Percentiles rank a stretch among this genome's conserved stretches.
phyloP scores from a whole-genome alignment of 352 stramenopile species.

The Phytophthora nicotianae region DNA sequence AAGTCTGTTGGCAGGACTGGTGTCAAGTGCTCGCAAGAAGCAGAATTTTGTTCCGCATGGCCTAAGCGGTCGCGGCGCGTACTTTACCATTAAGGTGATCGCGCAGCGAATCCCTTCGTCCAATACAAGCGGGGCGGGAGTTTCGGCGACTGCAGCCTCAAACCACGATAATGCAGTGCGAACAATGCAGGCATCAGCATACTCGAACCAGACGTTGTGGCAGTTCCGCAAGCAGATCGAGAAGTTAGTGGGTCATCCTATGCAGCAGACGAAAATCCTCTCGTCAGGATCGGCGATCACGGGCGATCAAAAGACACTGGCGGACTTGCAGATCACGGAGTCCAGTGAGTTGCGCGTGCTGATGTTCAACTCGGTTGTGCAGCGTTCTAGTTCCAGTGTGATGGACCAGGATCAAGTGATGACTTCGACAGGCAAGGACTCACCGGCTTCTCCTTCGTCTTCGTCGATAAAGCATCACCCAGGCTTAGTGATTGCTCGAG shows the following conservation, averaged over 20 bases:
- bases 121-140: constrained; percentile 27
- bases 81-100: constrained; percentile 82
- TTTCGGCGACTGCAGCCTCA: constrained; percentile 21
- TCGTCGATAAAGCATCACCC: constrained; percentile 47
- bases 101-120: constrained; percentile 78
- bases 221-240: constrained; percentile 81
- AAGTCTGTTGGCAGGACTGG: constrained; percentile 71
- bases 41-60: constrained; percentile 67
- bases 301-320: constrained; percentile 81
- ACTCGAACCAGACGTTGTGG: constrained; percentile 79
- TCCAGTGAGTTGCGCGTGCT: constrained; percentile 78
- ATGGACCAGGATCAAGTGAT: constrained; percentile 52
- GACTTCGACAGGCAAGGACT: constrained; percentile 23
- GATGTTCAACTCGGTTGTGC: constrained; percentile 84
- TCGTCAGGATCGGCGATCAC: constrained; percentile 67
- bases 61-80: constrained; percentile 68
- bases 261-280: constrained; percentile 86
- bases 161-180: constrained; percentile 61
- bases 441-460: constrained; percentile 15
- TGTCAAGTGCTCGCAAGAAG: constrained; percentile 57
- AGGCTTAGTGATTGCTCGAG: constrained; percentile 65
- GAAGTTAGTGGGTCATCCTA: constrained; percentile 65
- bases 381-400: constrained; percentile 42
- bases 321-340: constrained; percentile 80
- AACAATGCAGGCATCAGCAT: constrained; percentile 63